Conservation (phyloP, 1,284 basidiomycete genomes). For the Laetiporus sulphureus region DNA sequence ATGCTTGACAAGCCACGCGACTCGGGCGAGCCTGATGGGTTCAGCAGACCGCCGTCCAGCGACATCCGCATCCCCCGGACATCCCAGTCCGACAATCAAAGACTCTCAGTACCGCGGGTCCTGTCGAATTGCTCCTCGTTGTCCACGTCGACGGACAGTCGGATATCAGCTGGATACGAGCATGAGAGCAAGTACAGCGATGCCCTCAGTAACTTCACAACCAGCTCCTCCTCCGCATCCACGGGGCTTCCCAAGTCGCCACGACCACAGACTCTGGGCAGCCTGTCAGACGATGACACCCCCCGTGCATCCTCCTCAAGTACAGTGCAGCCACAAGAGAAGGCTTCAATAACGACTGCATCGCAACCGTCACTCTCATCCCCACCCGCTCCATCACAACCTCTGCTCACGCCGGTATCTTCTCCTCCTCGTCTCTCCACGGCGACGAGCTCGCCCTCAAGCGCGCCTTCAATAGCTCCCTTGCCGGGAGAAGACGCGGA, state of each 20-base stretch:
- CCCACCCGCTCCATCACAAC: conserved; percentile 12
- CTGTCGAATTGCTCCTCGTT: neutral
- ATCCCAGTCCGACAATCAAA: conserved; percentile 1
- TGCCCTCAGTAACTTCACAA: neutral
- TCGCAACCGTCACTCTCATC: too few species aligned
- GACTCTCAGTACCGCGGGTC: too few species aligned
- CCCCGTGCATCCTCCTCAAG: too few species aligned
- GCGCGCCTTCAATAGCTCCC: conserved; percentile 54
- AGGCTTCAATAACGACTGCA: too few species aligned
- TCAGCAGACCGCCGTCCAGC: conserved; percentile 21
- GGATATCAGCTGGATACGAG: neutral
- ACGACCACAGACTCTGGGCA: conserved; percentile 5
- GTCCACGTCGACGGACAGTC: neutral
- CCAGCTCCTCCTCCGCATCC: neutral
- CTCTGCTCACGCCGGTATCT: conserved; percentile 12
- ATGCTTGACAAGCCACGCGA: conserved; percentile 17
- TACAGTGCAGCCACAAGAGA: too few species aligned
- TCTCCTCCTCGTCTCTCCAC: conserved; percentile 31
- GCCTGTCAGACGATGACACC: conserved; percentile 3
- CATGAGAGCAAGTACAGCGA: too few species aligned
- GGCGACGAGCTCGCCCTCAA: conserved; percentile 33
- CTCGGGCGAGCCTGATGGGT: conserved; percentile 23
- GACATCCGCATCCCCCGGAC: conserved; percentile 3
- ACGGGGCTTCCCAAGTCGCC: conserved; percentile 3
- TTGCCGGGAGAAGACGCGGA: conserved; percentile 80